Percentiles rank a stretch among this genome's conserved stretches.
phyloP scores from a whole-genome alignment of 169 alveolate genomes.

The Theileria sp. region DNA sequence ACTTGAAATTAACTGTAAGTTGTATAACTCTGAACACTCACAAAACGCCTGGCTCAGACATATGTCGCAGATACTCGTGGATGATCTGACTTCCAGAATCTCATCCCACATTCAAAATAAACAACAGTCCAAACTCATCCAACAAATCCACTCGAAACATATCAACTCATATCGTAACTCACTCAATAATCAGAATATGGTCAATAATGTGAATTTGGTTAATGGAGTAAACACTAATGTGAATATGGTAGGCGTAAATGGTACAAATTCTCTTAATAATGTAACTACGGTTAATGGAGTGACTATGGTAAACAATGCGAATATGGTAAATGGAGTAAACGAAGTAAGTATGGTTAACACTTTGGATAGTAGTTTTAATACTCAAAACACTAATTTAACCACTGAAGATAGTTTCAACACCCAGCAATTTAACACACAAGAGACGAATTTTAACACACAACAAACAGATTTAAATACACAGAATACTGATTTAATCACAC shows the following conservation, averaged over 20 bases:
- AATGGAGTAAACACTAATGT: too few relatives aligned
- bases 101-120: conserved; percentile 46
- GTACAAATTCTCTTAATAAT: too few relatives aligned
- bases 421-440: not conserved
- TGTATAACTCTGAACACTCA: conserved; percentile 75
- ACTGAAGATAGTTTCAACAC: not conserved
- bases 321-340: too few relatives aligned
- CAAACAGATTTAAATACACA: not conserved
- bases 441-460: not conserved
- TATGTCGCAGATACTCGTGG: conserved; percentile 65
- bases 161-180: not conserved
- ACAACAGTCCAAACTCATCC: not conserved
- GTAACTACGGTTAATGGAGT: too few relatives aligned
- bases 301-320: too few relatives aligned
- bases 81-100: conserved; percentile 60
- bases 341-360: not conserved
- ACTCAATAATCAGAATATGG: not conserved
- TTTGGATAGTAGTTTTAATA: not conserved
- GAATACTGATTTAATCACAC: not conserved
- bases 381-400: too few relatives aligned
- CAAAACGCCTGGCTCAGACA: conserved; percentile 74
- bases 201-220: too few relatives aligned
- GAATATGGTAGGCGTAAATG: too few relatives aligned
- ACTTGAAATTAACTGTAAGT: conserved; percentile 78
- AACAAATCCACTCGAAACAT: not conserved